Conservation (phyloP, 345 rosid genomes). For the Eucalyptus sp. region DNA sequence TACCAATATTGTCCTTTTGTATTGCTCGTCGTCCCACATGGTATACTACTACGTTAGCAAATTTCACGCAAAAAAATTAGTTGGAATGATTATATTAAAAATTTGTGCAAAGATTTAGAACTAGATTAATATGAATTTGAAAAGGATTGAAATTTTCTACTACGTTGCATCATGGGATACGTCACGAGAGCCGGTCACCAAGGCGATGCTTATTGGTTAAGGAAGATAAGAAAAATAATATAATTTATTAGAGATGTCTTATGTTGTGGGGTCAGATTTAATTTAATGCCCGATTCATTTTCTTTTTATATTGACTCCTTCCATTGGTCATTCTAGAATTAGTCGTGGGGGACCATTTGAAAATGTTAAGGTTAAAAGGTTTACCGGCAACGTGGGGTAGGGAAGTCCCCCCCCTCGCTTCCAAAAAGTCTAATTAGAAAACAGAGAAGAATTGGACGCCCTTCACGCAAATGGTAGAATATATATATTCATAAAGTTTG, state of each 20-base stretch:
- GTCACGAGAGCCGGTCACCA: not conserved
- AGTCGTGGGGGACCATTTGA: not conserved
- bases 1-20: not conserved
- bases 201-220: not conserved
- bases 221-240: not conserved
- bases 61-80: too few species aligned
- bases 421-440: not conserved
- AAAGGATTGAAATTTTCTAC: not conserved
- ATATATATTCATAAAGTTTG: not conserved
- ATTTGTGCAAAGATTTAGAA: too few species aligned
- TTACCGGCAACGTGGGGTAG: not conserved
- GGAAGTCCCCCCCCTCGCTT: not conserved
- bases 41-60: accelerated
- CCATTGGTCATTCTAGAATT: not conserved
- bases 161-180: not conserved
- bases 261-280: not conserved
- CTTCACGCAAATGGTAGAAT: not conserved
- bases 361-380: not conserved
- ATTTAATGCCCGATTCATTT: not conserved
- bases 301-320: not conserved
- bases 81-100: too few species aligned
- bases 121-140: not conserved
- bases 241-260: not conserved
- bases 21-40: accelerated
- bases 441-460: not conserved